Base-by-base conservation (phyloP, 805 yeast species). In the Saccharomycopsis fermentans region DNA sequence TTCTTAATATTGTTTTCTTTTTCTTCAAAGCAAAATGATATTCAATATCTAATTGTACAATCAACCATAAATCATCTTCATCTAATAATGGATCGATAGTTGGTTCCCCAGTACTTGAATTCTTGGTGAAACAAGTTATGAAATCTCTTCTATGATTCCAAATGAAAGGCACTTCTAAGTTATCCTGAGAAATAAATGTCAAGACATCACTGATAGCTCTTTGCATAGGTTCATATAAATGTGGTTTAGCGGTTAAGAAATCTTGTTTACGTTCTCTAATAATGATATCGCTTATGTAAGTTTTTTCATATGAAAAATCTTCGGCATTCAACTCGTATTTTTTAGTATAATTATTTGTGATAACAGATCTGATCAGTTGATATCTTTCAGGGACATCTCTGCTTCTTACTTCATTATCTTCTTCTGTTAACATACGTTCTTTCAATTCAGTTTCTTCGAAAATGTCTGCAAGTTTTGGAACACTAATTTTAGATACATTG, bases 131-230 rank as follows among this genome's bases (percentile, higher is more conserved):
- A 65, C 76, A 76, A 60, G 87, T 73, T 19, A 90, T 75, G 68
- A 87, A 90, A 71, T 94, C 98, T 72, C 96, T 87, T 70, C 98
- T 87, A 68, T 90, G 96, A 27, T 90, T 87, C 87, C 96, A 90
- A 61, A 94, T 90, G 66, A 90, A 88, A 11, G 99, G 98, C 4
- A 92, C 96, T 69, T 94, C 99, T 63, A 86, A 78, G 59, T 84
- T 78, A 54, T 91, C 96, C 65, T 81, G 82, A 14, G 90, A 77
- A 34, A 94, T 74, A 63, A 83, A 90, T 67, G 77, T 87, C 66
- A 80, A 84, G 52, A 78, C 88, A 71, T 80, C 83, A 12, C 82
- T 81, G 6, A 94, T 87, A 1, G 96, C 85, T 40, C 76, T 79
- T 58, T 76, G 76, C 71, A 90, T 87, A 19, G 86, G 86, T 16